Evolutionary conservation across 1,139 yeast species (phyloP).

Genomic region (Pichia kudriavzevii): DNA sequence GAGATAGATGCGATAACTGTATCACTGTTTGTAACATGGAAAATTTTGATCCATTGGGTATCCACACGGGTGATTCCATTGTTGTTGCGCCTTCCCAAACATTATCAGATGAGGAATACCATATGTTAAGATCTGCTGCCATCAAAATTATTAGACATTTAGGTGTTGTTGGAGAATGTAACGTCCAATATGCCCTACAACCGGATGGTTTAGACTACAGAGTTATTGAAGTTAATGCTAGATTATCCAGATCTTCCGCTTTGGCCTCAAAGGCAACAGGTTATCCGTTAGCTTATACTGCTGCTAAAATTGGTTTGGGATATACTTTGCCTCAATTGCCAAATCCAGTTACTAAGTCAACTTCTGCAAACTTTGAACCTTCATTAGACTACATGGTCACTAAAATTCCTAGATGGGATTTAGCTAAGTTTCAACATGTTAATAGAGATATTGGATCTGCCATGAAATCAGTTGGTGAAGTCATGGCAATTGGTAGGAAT

Average conservation of each 20-base stretch:
- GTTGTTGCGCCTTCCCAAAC: constrained; percentile 99
- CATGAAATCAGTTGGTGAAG: constrained; percentile 99
- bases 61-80: constrained; percentile 98
- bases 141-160: constrained; percentile 94
- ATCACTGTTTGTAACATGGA: constrained; percentile 99
- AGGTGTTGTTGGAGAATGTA: constrained; percentile 99
- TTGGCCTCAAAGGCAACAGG: constrained; percentile 98
- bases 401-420: constrained; percentile 98
- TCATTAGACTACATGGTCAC: constrained; percentile 94
- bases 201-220: constrained; percentile 94
- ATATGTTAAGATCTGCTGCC: constrained; percentile 96
- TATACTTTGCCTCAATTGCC: constrained; percentile 92
- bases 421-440: constrained; percentile 90
- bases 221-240: constrained; percentile 95
- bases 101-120: constrained; percentile 91
- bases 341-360: constrained; percentile 92
- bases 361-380: constrained; percentile 95
- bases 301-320: constrained; percentile 94
- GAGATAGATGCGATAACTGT: constrained; percentile 94
- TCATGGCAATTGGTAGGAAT: constrained; percentile 97
- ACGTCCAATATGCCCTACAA: constrained; percentile 93
- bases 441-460: constrained; percentile 89
- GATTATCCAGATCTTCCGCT: constrained; percentile 95
- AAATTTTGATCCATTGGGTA: constrained; percentile 95
- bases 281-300: constrained; percentile 96